Conservation (phyloP, 2,329 filamentous ascomycete genomes). For the Clarireedia monteithiana region DNA sequence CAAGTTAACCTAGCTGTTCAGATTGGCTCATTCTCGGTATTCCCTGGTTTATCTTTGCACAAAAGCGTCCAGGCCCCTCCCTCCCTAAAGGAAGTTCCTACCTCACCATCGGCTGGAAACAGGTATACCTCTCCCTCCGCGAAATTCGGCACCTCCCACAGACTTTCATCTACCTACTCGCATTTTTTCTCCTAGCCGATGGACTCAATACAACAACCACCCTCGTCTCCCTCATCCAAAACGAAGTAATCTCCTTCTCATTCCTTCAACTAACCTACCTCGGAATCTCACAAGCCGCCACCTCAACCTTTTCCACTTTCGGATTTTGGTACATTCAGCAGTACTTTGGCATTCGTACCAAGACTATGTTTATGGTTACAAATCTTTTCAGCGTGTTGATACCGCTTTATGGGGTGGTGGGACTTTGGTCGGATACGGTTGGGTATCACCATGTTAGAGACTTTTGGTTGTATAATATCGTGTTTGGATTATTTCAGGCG, state of each 20-base stretch:
- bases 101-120: constrained; percentile 34
- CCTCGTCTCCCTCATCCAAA: constrained; percentile 34
- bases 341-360: constrained; percentile 34
- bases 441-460: constrained; percentile 34
- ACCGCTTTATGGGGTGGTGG: constrained; percentile 36
- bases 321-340: constrained; percentile 36
- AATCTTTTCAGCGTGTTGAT: constrained; percentile 36
- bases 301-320: constrained; percentile 33
- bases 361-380: constrained; percentile 35
- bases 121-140: constrained; percentile 32
- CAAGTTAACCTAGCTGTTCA: constrained; percentile 10
- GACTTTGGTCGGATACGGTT: constrained; percentile 32
- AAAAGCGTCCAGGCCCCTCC: constrained; percentile 32
- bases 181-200: constrained; percentile 36
- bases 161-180: constrained; percentile 34
- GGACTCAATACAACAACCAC: constrained; percentile 34
- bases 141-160: constrained; percentile 34
- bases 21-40: constrained; percentile 35
- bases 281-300: constrained; percentile 32
- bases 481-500: constrained; percentile 36
- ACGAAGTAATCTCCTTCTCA: constrained; percentile 33
- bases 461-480: constrained; percentile 36
- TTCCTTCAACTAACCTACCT: constrained; percentile 36
- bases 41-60: constrained; percentile 37
- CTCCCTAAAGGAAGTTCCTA: constrained; percentile 34